A percentile compares a stretch with the other conserved stretches of the same genome.
phyloP scores from a whole-genome alignment of 2,329 filamentous ascomycete genomes.

The Aschersonia sp. region DNA sequence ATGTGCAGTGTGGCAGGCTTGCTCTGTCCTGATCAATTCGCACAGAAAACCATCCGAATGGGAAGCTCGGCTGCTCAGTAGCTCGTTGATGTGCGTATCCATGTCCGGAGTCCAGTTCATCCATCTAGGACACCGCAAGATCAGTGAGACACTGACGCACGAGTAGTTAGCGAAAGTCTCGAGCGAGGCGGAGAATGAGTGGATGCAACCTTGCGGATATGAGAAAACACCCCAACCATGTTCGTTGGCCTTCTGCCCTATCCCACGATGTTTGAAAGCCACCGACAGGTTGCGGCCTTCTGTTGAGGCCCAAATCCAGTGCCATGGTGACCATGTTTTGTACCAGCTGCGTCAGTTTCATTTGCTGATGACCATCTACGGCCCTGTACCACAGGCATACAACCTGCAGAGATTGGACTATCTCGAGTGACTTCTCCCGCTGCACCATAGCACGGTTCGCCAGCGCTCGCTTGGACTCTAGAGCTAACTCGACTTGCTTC shows the following conservation, averaged over 20 bases:
- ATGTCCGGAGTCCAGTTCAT: constrained; percentile 1
- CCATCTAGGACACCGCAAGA: background rate
- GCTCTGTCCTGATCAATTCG: constrained; percentile 2
- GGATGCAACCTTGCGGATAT: constrained; percentile 1
- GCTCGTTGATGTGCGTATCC: background rate
- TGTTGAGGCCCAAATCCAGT: background rate
- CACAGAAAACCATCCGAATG: constrained; percentile 3
- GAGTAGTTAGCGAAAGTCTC: background rate
- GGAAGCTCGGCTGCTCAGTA: background rate
- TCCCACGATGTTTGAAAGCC: background rate
- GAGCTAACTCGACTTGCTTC: background rate
- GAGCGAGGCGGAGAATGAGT: background rate
- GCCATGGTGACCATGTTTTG: constrained; percentile 2
- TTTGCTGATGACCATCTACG: background rate
- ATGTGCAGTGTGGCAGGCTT: background rate
- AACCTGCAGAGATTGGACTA: constrained; percentile 2
- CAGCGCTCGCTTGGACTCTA: background rate
- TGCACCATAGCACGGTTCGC: constrained; percentile 1
- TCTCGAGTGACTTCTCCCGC: constrained; percentile 2
- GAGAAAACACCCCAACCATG: constrained; percentile 3
- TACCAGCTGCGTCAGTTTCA: background rate
- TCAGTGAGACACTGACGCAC: background rate
- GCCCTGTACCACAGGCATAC: constrained; percentile 2
- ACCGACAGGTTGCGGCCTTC: background rate
- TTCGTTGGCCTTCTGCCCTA: constrained; percentile 1